phyloP scores from a whole-genome alignment of 345 rosid genomes.

The Balakata baccata region DNA sequence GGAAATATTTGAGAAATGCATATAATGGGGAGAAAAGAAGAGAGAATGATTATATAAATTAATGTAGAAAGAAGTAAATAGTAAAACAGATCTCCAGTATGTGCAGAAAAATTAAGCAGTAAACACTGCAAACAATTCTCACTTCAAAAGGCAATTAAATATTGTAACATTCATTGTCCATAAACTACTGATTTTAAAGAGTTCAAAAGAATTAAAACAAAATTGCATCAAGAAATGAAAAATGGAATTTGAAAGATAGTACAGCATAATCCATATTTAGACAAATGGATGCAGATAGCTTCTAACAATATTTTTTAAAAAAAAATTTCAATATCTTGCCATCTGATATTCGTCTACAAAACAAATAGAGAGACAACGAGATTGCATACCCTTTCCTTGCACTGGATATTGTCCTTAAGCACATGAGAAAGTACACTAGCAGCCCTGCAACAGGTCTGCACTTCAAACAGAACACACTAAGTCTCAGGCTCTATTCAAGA shows the following conservation, averaged over 20 bases:
- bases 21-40: not conserved
- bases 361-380: not conserved
- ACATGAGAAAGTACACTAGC: conserved; percentile 91
- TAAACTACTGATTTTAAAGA: not conserved
- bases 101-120: not conserved
- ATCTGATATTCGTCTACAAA: conserved; percentile 3
- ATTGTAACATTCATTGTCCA: not conserved
- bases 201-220: not conserved
- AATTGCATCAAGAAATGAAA: not conserved
- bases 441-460: conserved; percentile 92
- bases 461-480: conserved; percentile 24
- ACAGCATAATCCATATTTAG: not conserved
- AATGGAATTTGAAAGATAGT: not conserved
- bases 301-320: not conserved
- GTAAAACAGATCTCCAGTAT: not conserved
- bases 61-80: not conserved
- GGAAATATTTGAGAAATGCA: not conserved
- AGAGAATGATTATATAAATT: not conserved
- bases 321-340: conserved; percentile 1
- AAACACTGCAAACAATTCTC: not conserved
- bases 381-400: conserved; percentile 81
- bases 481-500: conserved; percentile 9
- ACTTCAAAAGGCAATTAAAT: not conserved
- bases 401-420: conserved; percentile 64
- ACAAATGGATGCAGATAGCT: not conserved